Conservation (phyloP, 2,329 filamentous ascomycete genomes). For the Pezicula radicicola region DNA sequence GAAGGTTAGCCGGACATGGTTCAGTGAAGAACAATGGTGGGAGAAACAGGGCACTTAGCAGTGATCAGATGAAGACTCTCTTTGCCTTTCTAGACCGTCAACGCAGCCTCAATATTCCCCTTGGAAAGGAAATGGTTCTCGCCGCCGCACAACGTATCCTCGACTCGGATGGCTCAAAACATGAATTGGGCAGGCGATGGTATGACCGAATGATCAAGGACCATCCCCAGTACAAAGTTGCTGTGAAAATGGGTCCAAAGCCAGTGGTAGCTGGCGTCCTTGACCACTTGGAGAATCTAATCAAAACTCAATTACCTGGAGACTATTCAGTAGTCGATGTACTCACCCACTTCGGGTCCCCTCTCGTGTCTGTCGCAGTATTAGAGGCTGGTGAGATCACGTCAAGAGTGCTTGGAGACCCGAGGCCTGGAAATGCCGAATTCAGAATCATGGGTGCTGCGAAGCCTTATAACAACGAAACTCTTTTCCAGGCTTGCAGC, state of each 20-base stretch:
- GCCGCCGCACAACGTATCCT: neutral
- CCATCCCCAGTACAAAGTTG: neutral
- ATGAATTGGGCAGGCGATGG: neutral
- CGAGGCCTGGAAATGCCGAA: neutral
- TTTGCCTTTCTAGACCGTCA: neutral
- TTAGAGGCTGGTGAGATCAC: neutral
- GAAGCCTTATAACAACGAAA: neutral
- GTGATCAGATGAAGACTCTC: neutral
- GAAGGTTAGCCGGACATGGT: neutral
- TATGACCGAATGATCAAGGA: neutral
- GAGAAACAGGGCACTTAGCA: neutral
- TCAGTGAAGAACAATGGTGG: neutral
- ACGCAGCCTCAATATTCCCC: neutral
- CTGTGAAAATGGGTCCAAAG: neutral
- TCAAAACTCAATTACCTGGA: neutral
- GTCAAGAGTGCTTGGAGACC: neutral
- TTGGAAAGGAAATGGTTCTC: neutral
- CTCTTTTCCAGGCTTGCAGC: constrained; percentile 8
- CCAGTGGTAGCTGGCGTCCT: neutral
- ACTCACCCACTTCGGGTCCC: neutral
- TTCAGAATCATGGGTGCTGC: neutral
- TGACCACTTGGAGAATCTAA: neutral
- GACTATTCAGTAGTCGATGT: neutral
- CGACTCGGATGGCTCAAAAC: neutral
- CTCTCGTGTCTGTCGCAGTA: neutral